Base-by-base conservation (phyloP, 257 asterid species). In the Petunia secreta region DNA sequence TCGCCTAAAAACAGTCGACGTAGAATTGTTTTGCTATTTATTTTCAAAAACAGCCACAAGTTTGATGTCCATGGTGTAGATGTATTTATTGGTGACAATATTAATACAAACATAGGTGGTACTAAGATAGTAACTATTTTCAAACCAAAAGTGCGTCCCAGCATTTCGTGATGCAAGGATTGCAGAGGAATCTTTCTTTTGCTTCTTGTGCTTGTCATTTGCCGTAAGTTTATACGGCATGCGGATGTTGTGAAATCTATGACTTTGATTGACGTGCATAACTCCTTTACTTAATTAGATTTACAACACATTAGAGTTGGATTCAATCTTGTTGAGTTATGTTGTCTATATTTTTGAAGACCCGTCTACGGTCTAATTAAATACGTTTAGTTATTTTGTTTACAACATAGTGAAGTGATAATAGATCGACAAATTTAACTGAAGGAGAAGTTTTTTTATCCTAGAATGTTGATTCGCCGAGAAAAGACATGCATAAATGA, bases 131-230 rank as follows among this genome's bases (percentile, higher is more conserved):
- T 25, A 25, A 7, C 75, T 69, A 48, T n/a, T 48, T 69, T 69
- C 97, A 15, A 88, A 87, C 83, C 81, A 80, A 79, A 95, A 83
- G 89, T 93, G 98, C 77, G 85, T 62, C 74, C 87, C 89, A 54
- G 92, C 91, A 55, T 93, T 93, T 80, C 59, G 36, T 82, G 89
- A 81, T 36, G 97, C 98, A 55, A 86, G 92, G 88, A 81, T 95
- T 79, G 81, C 75, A 14, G 88, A 34, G 36, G 34, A 50, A 71
- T 48, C 60, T 69, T 16, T 71, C 60, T 48, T 4, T 25, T 25
- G 44, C 16, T 10, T 34, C 60, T 48, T 48, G 34, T 71, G 34
- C 48, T 71, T 71, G 34, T 39, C 14, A 14, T 65, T 13, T 64
- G 50, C 16, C 1, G 48, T 2, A 38, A 64, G 5, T 13, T n/a